Percentiles rank a stretch among this genome's conserved stretches.
Evolutionary conservation across 1,284 basidiomycete species (phyloP).

Genomic region (Peniophora sp.): DNA sequence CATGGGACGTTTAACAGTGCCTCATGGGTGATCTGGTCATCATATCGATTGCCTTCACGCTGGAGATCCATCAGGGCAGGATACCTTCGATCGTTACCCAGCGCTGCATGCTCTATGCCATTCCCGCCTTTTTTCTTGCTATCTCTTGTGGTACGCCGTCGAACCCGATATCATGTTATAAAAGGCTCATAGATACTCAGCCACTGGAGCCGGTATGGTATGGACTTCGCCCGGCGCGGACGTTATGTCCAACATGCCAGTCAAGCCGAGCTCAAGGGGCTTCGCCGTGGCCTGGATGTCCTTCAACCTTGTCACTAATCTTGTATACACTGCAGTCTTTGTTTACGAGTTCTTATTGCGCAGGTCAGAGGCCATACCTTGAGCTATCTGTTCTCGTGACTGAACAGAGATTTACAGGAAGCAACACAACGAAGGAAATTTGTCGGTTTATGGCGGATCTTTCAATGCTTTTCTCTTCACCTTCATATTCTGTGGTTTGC

Average conservation of each 20-base stretch:
- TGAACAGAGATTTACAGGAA: background rate
- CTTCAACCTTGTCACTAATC: no score
- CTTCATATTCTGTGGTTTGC: background rate
- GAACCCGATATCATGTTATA: no score
- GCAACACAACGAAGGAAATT: conserved; percentile 3
- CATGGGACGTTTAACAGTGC: background rate
- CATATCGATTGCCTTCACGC: background rate
- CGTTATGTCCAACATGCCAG: background rate
- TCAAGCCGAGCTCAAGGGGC: no score
- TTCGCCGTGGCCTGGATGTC: no score
- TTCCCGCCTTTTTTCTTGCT: background rate
- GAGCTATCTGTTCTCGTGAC: background rate
- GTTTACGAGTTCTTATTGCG: background rate
- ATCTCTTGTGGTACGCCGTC: background rate
- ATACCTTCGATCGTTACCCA: background rate
- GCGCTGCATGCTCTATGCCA: background rate
- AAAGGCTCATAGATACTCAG: background rate
- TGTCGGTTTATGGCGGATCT: background rate
- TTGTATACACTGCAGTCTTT: background rate
- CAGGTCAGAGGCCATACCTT: background rate
- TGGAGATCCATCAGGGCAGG: background rate
- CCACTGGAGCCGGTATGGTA: background rate
- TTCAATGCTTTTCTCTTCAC: background rate
- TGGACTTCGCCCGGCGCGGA: background rate
- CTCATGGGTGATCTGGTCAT: background rate